Base-by-base conservation (phyloP, 2,329 filamentous ascomycete species). In the Diaporthe ilicicola region DNA sequence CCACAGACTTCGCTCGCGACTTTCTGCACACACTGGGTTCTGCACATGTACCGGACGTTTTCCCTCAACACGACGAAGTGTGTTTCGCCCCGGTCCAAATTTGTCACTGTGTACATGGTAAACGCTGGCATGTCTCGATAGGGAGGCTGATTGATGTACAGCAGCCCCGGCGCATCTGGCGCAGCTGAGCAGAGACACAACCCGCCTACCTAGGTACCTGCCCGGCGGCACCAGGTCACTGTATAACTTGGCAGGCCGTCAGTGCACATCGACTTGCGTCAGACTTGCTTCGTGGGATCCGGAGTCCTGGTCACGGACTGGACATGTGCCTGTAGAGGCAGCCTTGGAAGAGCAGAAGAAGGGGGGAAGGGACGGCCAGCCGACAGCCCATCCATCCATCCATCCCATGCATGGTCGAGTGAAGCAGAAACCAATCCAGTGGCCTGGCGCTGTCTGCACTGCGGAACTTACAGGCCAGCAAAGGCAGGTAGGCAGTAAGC, bases 391-490 rank as follows among this genome's bases (percentile, higher is more conserved):
- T 46, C 55, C 39, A 62, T 13, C 56, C 42, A 22, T 32, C 55
- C 39, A 64, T 19, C 24, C 42, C 59, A 39, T 27, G 27, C 22
- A 27, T 24, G 59, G 29, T 62, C 56, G 48, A 48, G 56, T 15
- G 19, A 19, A 37, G 59, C 44, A 66, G 62, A 66, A 29, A 61
- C 42, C 44, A 71, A 64, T 50, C 69, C 64, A 56, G 65, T 56
- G 51, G 32, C 19, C 56, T 50, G 15, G 66, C 48, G 34, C 56
- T 42, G 46, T 22, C 48, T 51, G 56, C 54, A 39, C 67, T 54
- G 32, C 59, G 22, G 37, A 29, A 50, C 44, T 19, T 44, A 19
- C 29, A 64, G 59, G 19, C 59, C 59, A 34, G 59, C 59, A 42
- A 13, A 62, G 46, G 59, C 42, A 61, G 59, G 59, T 39, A 42